Evolutionary conservation across 495 filamentous ascomycete species (phyloP), one percentile per base, ranked within the genome.

Genomic region (Apodospora peruviana): DNA sequence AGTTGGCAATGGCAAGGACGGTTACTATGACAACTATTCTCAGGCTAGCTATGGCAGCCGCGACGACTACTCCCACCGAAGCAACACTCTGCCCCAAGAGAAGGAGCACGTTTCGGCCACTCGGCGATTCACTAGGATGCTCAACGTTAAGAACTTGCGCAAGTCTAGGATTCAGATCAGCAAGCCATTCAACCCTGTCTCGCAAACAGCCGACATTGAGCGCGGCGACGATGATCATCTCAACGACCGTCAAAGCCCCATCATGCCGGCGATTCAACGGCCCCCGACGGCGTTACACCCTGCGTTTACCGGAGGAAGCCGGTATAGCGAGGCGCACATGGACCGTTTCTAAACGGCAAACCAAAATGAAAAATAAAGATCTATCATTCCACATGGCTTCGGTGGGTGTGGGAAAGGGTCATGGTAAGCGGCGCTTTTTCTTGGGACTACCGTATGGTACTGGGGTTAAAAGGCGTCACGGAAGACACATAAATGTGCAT

Each of bases 271-370:
- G 4, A 43, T 78, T 19, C 70, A 74, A 60, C 69, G 77, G 8
- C 77, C 77, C 3, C 64, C 71, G 9, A 74, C 75, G 41, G 72
- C 72, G 5, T 47, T 76, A 40, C 77, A 80, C 53, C 77, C 77
- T 18, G 65, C 65, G 5, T 66, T 62, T 40, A 65, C 58, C 16
- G 53, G 54, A 12, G 58, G 61, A 34, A 67, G 57, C 45, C 58
- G 57, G 20, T 80, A 80, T 52, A 75, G 71, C 54, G 71, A 62
- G 43, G 74, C 73, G n/a, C 72, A 68, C 27, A 66, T 70, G 61
- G 48, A 53, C 19, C 57, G 52, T 17, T 67, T 68, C 41, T 63
- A 43, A 64, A 21, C 0, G 34, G 12, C 14, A 14, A 36, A 18
- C 18, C 14, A 43, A 19, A 20, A 37, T 2, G 11, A 44, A 45